Evolutionary conservation across 495 filamentous ascomycete species (phyloP), one percentile per base, ranked within the genome.

Genomic region (Astrothelium macrocarpum): DNA sequence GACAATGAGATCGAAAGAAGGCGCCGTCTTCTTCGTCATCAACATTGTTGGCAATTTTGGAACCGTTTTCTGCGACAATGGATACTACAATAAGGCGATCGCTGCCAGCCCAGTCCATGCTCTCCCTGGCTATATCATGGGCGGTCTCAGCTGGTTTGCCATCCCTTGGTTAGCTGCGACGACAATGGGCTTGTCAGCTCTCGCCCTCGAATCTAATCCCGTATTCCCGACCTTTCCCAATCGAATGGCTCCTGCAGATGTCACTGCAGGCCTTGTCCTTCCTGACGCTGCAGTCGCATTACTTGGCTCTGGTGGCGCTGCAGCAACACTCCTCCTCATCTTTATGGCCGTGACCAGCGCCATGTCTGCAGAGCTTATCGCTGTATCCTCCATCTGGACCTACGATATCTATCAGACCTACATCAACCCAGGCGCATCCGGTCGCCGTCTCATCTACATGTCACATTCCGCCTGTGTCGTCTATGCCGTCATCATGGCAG

Each of bases 291-390:
- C 93, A 1, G 89, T 95, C 60, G 89, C 91, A n/a, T 74, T 97
- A 3, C 81, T 96, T 26, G 93, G 93, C 2, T 89, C 87, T 69
- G 92, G 91, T 11, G 93, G 93, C 34, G 93, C 93, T 2, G 87
- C 85, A 28, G 89, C 84, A 29, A 90, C 90, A 0, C 82, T 95
- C 0, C 77, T 97, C 16, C 86, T 97, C 62, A 84, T 97, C 61
- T 97, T 97, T 79, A 95, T 97, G 90, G 93, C 93, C 20, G 92
- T 97, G 53, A 97, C 93, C 1, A 90, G 85, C 12, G 92, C 93
- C 12, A 89, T 87, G 60, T 96, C 91, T 16, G 88, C 90, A 0
- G 90, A 97, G 73, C 77, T 96, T 32, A 96, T 97, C 64, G 92
- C 93, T 42, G 92, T 96, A 53, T 92, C 88, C 25, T 91, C 88